Conservation (phyloP, 1,284 basidiomycete genomes). For the Somion occarium region DNA sequence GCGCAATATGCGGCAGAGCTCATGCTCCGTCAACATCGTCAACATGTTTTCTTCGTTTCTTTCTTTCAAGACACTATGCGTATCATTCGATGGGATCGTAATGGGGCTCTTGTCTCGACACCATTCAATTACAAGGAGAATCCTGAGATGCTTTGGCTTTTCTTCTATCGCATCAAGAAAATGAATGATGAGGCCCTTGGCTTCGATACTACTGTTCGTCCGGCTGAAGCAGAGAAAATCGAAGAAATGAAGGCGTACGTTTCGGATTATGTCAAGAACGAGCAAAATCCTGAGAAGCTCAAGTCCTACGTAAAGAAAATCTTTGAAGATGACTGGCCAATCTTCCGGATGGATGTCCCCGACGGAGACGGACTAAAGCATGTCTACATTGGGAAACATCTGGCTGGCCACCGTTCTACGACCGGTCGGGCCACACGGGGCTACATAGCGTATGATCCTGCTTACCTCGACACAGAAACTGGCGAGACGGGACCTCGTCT, state of each 20-base stretch:
- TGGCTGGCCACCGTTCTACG: not conserved
- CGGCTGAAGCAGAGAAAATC: not conserved
- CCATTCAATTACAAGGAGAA: not conserved
- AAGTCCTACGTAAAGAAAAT: not conserved
- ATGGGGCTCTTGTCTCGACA: not conserved
- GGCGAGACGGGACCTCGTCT: too few relatives aligned
- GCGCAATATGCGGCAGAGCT: slow-evolving; percentile 2
- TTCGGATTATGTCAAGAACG: not conserved
- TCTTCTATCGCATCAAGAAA: not conserved
- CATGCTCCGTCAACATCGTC: not conserved
- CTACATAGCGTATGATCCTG: not conserved
- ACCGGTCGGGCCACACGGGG: not conserved
- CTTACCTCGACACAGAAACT: too few relatives aligned
- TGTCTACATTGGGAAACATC: not conserved
- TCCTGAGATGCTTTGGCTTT: not conserved
- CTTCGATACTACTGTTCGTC: slow-evolving; percentile 4
- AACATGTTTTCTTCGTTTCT: not conserved
- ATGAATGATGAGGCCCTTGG: not conserved
- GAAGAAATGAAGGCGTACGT: not conserved
- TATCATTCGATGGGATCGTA: slow-evolving; percentile 10
- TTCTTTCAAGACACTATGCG: slow-evolving; percentile 4
- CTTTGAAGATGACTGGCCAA: not conserved
- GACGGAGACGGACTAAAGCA: not conserved
- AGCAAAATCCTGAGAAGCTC: not conserved
- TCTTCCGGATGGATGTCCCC: not conserved